Base-by-base conservation (phyloP, 2,329 filamentous ascomycete species). In the Stemphylium lycopersici region DNA sequence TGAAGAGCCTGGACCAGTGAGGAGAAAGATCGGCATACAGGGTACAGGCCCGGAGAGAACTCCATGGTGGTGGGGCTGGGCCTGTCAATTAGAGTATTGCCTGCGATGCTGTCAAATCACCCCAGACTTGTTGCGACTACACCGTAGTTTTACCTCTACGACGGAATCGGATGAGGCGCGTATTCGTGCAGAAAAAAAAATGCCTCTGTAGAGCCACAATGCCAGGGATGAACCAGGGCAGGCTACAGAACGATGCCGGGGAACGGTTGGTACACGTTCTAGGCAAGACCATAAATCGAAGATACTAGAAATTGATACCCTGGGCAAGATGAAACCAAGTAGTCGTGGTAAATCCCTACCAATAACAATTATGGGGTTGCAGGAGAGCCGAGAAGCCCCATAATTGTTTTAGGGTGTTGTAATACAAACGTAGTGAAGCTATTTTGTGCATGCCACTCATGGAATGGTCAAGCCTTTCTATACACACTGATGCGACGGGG, bases 401-500 rank as follows among this genome's bases (percentile, higher is more conserved):
- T 34, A 45, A 38, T n/a, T n/a, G n/a, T 18, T 24, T 38, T 16
- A 31, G 20, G 24, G 15, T 16, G 16, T 38, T 32, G 31, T 29
- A 10, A 29, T 26, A 18, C 15, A 6, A 32, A 24, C 20, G 18
- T 36, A 13, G 3, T 10, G 18, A 11, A 13, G 13, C 18, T 3
- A 38, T 31, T 36, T 24, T 12, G 6, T 15, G 12, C 20, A 3
- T 48, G 15, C 22, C 34, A 24, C 13, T 39, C 10, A 13, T 31
- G 22, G 12, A 18, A 29, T 36, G 13, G 6, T 67, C 48, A 69
- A 36, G 53, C 47, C 61, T 70, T 75, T 52, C 63, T 69, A 61
- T 74, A 74, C 15, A 75, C 61, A 55, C 57, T 66, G 58, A 75
- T 72, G 40, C 61, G 67, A 16, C 71, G 71, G 34, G 70, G 68